Percentiles rank a stretch among this genome's conserved stretches.
phyloP scores from a whole-genome alignment of 148 eudicot genomes.

The Chenopodium quinoa region DNA sequence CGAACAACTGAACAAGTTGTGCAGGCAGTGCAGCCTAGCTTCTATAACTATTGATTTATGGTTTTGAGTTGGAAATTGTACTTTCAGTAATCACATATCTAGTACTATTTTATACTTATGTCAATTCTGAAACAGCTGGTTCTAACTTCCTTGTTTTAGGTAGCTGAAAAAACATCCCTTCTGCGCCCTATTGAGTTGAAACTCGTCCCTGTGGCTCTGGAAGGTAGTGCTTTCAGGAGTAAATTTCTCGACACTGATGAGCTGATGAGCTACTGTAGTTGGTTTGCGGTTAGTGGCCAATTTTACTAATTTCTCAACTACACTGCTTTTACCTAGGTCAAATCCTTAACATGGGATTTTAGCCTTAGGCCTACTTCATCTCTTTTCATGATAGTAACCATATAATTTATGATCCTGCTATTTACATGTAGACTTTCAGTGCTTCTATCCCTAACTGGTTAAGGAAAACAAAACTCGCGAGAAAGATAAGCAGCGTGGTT shows the following conservation, averaged over 20 bases:
- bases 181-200: slow-evolving; percentile 76
- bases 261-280: slow-evolving; percentile 79
- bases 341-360: neutral
- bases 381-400: neutral
- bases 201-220: slow-evolving; percentile 79
- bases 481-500: slow-evolving; percentile 59
- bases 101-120: neutral
- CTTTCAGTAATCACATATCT: neutral
- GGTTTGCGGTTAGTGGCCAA: slow-evolving; percentile 68
- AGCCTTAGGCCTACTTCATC: neutral
- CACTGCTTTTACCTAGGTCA: neutral
- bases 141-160: slow-evolving; percentile 41
- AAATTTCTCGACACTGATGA: slow-evolving; percentile 84
- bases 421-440: slow-evolving; percentile 64
- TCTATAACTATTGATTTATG: neutral
- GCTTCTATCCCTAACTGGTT: slow-evolving; percentile 62
- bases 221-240: slow-evolving; percentile 84
- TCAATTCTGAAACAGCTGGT: slow-evolving; percentile 1
- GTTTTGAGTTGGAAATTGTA: neutral
- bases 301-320: neutral
- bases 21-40: neutral
- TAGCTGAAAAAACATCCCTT: slow-evolving; percentile 88
- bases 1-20: neutral
- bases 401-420: neutral
- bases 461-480: slow-evolving; percentile 53